Base-by-base conservation (phyloP, 2,329 filamentous ascomycete species). In the Lachnellula arida region DNA sequence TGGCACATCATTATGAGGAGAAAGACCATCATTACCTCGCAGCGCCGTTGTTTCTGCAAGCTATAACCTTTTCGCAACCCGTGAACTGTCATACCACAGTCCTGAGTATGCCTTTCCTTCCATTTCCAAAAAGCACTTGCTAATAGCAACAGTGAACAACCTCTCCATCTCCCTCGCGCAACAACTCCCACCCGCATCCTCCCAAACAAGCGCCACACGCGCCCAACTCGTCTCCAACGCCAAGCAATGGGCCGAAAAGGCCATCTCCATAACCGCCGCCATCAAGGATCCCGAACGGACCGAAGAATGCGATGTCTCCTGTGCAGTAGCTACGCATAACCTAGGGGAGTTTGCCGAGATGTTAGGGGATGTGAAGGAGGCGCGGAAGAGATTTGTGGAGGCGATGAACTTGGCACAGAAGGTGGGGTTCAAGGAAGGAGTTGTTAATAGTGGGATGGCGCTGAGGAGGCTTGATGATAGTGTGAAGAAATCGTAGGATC, bases 31-130 rank as follows among this genome's bases (percentile, higher is more conserved):
- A 91, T 67, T 89, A 93, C 63, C 84, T 97, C 2, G 88, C 92
- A 5, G 81, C 92, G 22, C 91, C 92, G 3, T 78, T 97, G 32
- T 96, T 92, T 70, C 83, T 97, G 65, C 91, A 95, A 67, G 90
- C 92, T 5, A 77, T 96, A 35, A 80, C 85, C 17, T 73, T 94
- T 46, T 86, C 83, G 69, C 79, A 83, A 3, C 73, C 74, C 1
- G 77, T 75, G 23, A 81, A 77, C 32, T 97, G 92, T 70, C 91
- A 96, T 70, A 85, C 87, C 50, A 87, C 90, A 28, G 79, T 92
- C 14, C 77, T 97, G 68, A 95, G 80, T 87, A 78, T 68, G 80
- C 78, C 9, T 19, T 23, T 32, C 46, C 5, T 42, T 19, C 3
- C 9, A 15, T 37, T 34, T 32, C 28, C 46, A 12, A 4, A 2